A percentile compares a stretch with the other conserved stretches of the same genome.
Evolutionary conservation across 1,284 basidiomycete genomes (phyloP).

Genomic region (Ceratobasidium theobromae): DNA sequence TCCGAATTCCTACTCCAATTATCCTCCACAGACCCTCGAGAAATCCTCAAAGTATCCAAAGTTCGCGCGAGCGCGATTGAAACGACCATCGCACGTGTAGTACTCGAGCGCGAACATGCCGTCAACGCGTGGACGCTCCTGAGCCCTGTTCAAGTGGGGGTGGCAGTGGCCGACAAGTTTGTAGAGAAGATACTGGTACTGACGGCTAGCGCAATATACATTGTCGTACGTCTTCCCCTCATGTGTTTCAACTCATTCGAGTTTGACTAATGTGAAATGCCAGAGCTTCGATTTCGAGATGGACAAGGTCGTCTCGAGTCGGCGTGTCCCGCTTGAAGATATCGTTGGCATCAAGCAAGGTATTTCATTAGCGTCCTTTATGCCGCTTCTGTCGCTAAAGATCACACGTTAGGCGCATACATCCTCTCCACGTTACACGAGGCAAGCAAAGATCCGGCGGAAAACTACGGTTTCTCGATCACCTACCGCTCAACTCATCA

Average conservation of each 20-base stretch:
- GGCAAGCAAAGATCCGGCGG: conserved; percentile 77
- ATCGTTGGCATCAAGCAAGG: conserved; percentile 85
- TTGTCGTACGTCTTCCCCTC: conserved; percentile 52
- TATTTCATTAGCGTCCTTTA: conserved; percentile 39
- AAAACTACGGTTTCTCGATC: conserved; percentile 85
- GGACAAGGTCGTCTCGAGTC: conserved; percentile 88
- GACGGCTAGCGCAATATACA: conserved; percentile 64
- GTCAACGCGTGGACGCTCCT: conserved; percentile 91
- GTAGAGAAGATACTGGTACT: conserved; percentile 93
- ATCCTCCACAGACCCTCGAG: conserved; percentile 85
- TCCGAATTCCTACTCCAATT: conserved; percentile 87
- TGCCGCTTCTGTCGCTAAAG: not conserved
- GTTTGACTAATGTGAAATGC: conserved; percentile 26
- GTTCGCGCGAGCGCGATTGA: conserved; percentile 90
- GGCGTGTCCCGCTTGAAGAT: conserved; percentile 82
- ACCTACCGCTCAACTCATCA: conserved; percentile 69
- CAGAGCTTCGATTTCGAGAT: conserved; percentile 89
- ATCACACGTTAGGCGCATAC: conserved; percentile 64
- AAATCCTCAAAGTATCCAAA: conserved; percentile 82
- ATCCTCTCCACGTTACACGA: conserved; percentile 90
- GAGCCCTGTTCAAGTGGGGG: conserved; percentile 75
- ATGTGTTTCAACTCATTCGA: not conserved
- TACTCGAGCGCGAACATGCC: conserved; percentile 78
- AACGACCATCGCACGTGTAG: conserved; percentile 75
- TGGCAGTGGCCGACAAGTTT: conserved; percentile 70